These are phyloP conservation scores for Aspergillus sclerotioniger DNA, from an alignment of 495 filamentous ascomycete species.

Conservation along the genomic window DNA sequence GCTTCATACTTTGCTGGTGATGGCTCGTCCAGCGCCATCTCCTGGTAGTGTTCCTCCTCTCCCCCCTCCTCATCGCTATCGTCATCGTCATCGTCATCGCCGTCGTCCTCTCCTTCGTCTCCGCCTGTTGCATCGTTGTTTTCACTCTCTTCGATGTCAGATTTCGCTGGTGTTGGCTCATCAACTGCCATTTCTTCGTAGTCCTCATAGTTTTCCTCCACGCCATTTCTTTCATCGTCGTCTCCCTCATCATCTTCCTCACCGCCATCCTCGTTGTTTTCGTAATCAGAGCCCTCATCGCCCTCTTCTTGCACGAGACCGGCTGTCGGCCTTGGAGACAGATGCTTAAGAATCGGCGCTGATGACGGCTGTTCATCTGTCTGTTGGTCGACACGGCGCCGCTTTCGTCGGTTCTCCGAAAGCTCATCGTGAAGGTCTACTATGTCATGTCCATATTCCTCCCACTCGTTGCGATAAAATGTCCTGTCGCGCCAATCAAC, in stretches of 20 bases:
- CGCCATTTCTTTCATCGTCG: no score
- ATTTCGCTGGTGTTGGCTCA: neutral
- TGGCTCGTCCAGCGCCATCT: conserved; percentile 16
- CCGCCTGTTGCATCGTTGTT: no score
- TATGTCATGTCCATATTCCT: conserved; percentile 38
- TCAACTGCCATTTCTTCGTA: conserved; percentile 20
- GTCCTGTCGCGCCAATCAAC: conserved; percentile 46
- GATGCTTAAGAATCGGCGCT: no score
- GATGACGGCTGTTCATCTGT: neutral
- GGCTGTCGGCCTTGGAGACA: no score
- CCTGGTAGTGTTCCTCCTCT: no score
- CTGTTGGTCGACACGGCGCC: conserved; percentile 19
- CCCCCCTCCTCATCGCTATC: no score
- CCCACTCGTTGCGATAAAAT: conserved; percentile 51
- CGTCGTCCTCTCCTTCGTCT: no score
- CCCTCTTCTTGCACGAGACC: no score
- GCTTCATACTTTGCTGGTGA: neutral
- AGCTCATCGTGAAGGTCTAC: conserved; percentile 34
- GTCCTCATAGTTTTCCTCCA: neutral
- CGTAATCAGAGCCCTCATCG: no score
- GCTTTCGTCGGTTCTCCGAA: conserved; percentile 33
- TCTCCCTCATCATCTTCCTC: no score
- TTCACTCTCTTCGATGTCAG: neutral
- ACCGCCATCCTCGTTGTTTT: no score
- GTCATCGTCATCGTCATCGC: no score